Base-by-base conservation (phyloP, 371 early-diverging fungal species). In the Phascolomyces articulosus region DNA sequence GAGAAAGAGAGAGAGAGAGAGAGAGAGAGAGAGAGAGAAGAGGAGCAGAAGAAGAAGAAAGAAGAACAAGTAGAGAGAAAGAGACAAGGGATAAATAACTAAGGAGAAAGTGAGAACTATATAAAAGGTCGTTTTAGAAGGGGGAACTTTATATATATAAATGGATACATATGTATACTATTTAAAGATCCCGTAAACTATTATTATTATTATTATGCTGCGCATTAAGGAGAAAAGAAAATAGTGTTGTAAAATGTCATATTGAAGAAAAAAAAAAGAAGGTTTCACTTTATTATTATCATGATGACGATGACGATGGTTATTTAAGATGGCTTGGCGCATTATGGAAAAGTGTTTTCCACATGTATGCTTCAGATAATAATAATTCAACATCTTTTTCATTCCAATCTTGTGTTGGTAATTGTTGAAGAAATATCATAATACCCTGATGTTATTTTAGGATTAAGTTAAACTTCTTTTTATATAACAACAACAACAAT, bases 341-440 rank as follows among this genome's bases (percentile, higher is more conserved):
- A 63, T 93, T 85, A 73, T 96, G 95, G 72, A 97, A 98, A 41
- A 98, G 84, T 4, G 88, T 87, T 76, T 97, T 97, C 94, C 92
- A 95, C 92, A 96, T 92, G 73, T 91, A 98, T 0, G 98, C 99
- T 68, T 97, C 95, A 0, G 95, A 91, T 24, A 98, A 74, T 64
- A 99, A 74, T 41, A 97, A 71, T 71, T 98, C 97, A 27, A 98
- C 90, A 64, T 98, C 98, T 69, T 90, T 90, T 34, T 90, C 91
- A 23, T 78, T 82, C 99, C 99, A 99, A 11, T 85, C 77, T 58
- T 85, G 76, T 9, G 99, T 95, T 0, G 96, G 95, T 34, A 93
- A 80, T 40, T 88, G 88, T 74, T 99, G 99, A 49, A 99, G 74
- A 75, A 96, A 95, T 60, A 97, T 85, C 86, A 99, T 92, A 49